Percentiles rank a stretch among this genome's conserved stretches.
phyloP scores from a whole-genome alignment of 2,329 filamentous ascomycete species.

The Pochonia chlamydosporia region DNA sequence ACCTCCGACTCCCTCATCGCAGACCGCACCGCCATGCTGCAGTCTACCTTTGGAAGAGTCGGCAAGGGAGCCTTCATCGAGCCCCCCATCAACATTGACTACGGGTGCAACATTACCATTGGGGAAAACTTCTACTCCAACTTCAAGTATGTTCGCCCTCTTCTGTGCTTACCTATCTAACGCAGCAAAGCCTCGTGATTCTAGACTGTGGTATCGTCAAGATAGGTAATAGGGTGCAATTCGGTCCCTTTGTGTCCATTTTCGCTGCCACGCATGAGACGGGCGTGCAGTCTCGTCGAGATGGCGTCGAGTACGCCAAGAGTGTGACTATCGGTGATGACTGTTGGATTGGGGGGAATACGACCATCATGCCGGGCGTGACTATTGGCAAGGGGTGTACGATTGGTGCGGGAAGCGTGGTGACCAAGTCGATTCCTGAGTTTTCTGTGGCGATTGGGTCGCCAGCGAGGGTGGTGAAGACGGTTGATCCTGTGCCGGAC shows the following conservation, averaged over 20 bases:
- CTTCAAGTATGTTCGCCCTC: conserved; percentile 22
- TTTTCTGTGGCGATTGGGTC: conserved; percentile 43
- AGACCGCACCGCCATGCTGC: conserved; percentile 40
- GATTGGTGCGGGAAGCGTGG: conserved; percentile 42
- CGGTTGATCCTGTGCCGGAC: conserved; percentile 32
- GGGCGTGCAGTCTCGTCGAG: conserved; percentile 45
- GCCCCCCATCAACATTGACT: conserved; percentile 57
- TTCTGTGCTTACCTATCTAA: not conserved
- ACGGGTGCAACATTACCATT: conserved; percentile 59
- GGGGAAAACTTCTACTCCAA: conserved; percentile 61
- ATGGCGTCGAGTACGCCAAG: conserved; percentile 40
- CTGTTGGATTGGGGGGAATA: conserved; percentile 49
- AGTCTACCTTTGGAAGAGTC: conserved; percentile 41
- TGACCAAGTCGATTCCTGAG: conserved; percentile 42
- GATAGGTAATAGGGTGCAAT: conserved; percentile 64
- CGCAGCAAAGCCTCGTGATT: conserved; percentile 44
- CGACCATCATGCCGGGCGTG: conserved; percentile 45
- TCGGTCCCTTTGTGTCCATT: conserved; percentile 67
- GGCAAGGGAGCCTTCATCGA: conserved; percentile 53
- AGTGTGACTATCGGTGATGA: conserved; percentile 45
- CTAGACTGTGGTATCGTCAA: conserved; percentile 66
- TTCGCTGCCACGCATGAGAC: conserved; percentile 68
- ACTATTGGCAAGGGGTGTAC: conserved; percentile 47
- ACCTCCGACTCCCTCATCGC: conserved; percentile 31
- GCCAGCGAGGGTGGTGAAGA: conserved; percentile 44